Base-by-base conservation (phyloP, 176 grass and related monocot genomes). In the Guadua angustifolia region DNA sequence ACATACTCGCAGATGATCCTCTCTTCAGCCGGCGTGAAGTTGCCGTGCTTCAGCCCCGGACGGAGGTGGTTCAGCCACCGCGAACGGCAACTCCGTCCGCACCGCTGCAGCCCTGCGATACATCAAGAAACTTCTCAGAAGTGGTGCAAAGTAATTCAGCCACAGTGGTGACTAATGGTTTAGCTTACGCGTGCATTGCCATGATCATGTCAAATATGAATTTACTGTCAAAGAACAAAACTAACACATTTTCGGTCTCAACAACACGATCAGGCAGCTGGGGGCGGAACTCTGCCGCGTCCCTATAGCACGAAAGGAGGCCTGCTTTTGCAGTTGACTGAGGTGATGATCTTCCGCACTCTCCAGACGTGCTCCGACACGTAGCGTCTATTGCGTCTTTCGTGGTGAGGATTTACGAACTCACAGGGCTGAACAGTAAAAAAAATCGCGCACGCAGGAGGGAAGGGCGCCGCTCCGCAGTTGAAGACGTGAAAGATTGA, bases 11-110 rank as follows among this genome's bases (percentile, higher is more conserved):
- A 88, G 65, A 88, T 88, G 86, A 92, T 18, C 78, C 21, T 78
- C 24, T 92, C 86, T 74, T 92, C 90, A 0, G 83, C 73, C 45
- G 49, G 14, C 18, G 86, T 75, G 74, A 92, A 88, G 46, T 64
- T 55, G 49, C 86, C 90, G 68, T 83, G 82, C 79, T 82, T 88
- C 64, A 92, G 82, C n/a, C 86, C 90, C 1, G 86, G 86, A 3
- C 86, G 82, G 44, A 92, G 90, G 67, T 88, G 89, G 86, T 92
- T 92, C 67, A 92, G 86, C 90, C 83, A 92, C 66, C 86, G 42
- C 4, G 86, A 88, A 25, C 90, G 90, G 82, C 86, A 92, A 73
- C 90, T 88, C 86, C 83, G 78, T 35, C 86, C 83, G 9, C 86
- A 88, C 66, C 83, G 56, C 49, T 26, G n/a, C 44, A 92, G 78